Evolutionary conservation across 805 yeast species (phyloP), one percentile per base, ranked within the genome.

Genomic region (Candida qinlingensis): DNA sequence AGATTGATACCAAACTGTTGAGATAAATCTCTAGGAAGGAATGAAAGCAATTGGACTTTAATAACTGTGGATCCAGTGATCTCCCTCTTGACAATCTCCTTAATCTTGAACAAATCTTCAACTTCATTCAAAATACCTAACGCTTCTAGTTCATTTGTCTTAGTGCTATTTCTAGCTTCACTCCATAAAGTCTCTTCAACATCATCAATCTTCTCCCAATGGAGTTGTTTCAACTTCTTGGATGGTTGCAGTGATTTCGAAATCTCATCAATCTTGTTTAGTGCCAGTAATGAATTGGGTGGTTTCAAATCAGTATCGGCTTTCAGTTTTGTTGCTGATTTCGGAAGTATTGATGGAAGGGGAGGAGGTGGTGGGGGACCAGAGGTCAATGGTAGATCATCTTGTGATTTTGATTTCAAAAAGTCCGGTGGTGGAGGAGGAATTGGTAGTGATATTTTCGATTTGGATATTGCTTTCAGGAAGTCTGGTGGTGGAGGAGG

Each of bases 1-100:
- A 86, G 70, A 59, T 86, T 86, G 57, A 86, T 86, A 38, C 89
- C 89, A 66, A 86, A 85, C 59, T 85, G 91, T 58, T 86, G 94
- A 2, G 87, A 83, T 19, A 83, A 59, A 54, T 86, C 94, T 52
- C 90, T 72, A 0, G 91, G 74, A 54, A 86, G 69, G 55, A 84
- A 80, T 0, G 82, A 60, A 4, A 79, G 58, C 55, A 78, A 75
- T 47, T 76, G 75, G 28, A 67, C 63, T 30, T 73, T 77, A 34
- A 76, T 60, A 68, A 37, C 35, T 3, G 71, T 48, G 68, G 74
- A 59, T 65, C 63, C 60, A 64, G 67, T 55, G 26, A 51, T 57
- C 43, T 56, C 57, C 44, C 46, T 61, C 8, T 58, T 59, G 39
- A 54, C 12, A 7, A 37, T 55, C 33, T 79, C 83, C 55, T 74